phyloP scores from a whole-genome alignment of 306 rosid species.

The Inga laurina region DNA sequence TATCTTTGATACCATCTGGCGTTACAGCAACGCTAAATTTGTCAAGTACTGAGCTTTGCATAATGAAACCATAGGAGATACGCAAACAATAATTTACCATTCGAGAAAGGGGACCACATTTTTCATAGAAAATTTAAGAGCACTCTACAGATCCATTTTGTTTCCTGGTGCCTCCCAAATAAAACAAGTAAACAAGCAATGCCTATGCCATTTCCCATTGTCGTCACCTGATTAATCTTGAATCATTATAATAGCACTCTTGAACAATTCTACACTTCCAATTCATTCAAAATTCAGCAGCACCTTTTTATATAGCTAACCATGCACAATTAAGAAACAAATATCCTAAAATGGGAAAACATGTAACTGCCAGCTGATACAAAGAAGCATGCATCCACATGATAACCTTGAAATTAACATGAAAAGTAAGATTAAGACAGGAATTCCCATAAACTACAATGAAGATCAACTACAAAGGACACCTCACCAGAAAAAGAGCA shows the following conservation, averaged over 20 bases:
- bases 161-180: background rate
- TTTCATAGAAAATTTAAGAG: background rate
- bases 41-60: slow-evolving; percentile 10
- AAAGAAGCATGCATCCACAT: slow-evolving; percentile 1
- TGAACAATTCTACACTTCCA: slow-evolving; percentile 20
- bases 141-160: background rate
- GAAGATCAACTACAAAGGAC: slow-evolving; percentile 4
- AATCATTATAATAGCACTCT: slow-evolving; percentile 18
- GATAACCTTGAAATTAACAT: background rate
- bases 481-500: slow-evolving; percentile 75
- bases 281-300: slow-evolving; percentile 16
- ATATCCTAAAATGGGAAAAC: slow-evolving; percentile 15
- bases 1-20: background rate
- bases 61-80: slow-evolving; percentile 22
- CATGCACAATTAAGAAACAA: background rate
- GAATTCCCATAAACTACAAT: slow-evolving; percentile 21
- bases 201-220: background rate
- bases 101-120: background rate
- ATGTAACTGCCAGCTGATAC: background rate
- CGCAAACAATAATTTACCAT: background rate
- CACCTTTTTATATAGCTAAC: slow-evolving; percentile 11
- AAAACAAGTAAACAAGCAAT: slow-evolving; percentile 13
- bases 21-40: background rate
- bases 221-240: slow-evolving; percentile 10
- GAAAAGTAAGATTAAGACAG: slow-evolving; percentile 7